Evolutionary conservation across 2,329 filamentous ascomycete species (phyloP).

Genomic region (Aschersonia sp.): DNA sequence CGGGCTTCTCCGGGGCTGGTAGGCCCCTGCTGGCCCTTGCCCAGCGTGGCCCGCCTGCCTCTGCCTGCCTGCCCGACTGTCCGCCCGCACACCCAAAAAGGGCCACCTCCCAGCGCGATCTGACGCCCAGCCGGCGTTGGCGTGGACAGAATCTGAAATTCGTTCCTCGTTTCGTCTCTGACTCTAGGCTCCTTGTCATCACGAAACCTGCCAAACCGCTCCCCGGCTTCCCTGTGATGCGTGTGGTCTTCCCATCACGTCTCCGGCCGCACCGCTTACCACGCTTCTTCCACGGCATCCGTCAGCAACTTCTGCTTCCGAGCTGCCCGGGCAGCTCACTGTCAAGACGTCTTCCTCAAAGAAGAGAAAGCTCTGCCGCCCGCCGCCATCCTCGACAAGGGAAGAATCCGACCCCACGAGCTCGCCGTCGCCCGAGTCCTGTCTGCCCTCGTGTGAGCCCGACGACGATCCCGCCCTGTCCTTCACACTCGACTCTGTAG

Average conservation of each 20-base stretch:
- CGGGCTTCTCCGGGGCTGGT: too few species aligned
- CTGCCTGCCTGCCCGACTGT: too few species aligned
- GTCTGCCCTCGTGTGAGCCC: slow-evolving; percentile 38
- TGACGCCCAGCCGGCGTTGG: background rate
- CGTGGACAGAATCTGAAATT: background rate
- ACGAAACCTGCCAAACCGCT: slow-evolving; percentile 1
- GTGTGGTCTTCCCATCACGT: slow-evolving; percentile 2
- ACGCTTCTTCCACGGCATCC: background rate
- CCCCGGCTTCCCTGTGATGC: slow-evolving; percentile 1
- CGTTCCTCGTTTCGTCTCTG: background rate
- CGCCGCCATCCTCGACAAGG: slow-evolving; percentile 18
- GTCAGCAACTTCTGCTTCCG: slow-evolving; percentile 14
- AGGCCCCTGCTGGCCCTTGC: too few species aligned
- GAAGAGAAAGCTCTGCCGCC: slow-evolving; percentile 53
- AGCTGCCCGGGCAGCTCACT: slow-evolving; percentile 53
- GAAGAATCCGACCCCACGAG: slow-evolving; percentile 21
- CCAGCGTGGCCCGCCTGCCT: too few species aligned
- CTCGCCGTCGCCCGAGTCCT: slow-evolving; percentile 27
- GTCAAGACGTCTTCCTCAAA: slow-evolving; percentile 61
- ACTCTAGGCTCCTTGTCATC: background rate
- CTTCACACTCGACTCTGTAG: slow-evolving; percentile 28
- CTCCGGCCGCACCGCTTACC: background rate
- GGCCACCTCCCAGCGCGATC: background rate
- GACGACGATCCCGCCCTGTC: slow-evolving; percentile 35
- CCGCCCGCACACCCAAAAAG: too few species aligned